phyloP scores from a whole-genome alignment of 352 stramenopile species.

The Phytophthora nicotianae region DNA sequence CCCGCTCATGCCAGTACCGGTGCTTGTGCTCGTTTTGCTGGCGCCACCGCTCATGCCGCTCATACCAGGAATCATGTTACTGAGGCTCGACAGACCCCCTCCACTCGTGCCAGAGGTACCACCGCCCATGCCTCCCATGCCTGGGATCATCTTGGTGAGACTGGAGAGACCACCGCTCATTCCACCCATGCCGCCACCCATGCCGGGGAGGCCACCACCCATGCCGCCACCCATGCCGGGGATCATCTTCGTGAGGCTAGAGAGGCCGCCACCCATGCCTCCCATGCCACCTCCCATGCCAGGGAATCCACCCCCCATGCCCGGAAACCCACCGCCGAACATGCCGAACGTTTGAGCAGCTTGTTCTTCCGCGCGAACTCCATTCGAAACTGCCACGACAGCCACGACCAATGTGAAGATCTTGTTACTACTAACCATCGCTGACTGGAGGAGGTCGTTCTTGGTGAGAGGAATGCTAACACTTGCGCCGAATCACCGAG shows the following conservation, averaged over 20 bases:
- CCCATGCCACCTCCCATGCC: conserved; percentile 1
- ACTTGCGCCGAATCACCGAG: background rate
- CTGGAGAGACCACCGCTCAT: conserved; percentile 3
- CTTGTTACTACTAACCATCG: conserved; percentile 5
- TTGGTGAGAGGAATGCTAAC: background rate
- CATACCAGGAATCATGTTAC: conserved; percentile 6
- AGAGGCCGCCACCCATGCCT: too few relatives aligned
- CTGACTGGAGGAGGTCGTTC: background rate
- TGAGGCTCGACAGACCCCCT: conserved; percentile 1
- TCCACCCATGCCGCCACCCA: background rate
- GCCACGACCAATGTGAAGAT: background rate
- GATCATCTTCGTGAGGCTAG: background rate
- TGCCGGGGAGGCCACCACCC: conserved; percentile 5
- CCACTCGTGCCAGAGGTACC: conserved; percentile 8
- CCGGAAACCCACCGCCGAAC: conserved; percentile 1
- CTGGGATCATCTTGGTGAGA: conserved; percentile 9
- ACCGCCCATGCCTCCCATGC: conserved; percentile 4
- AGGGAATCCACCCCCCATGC: conserved; percentile 6
- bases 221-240: conserved; percentile 2
- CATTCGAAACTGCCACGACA: background rate
- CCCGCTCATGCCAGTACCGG: background rate
- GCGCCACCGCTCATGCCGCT: conserved; percentile 2
- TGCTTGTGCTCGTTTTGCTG: background rate
- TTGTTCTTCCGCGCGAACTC: conserved; percentile 1
- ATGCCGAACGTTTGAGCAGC: conserved; percentile 3